These are phyloP conservation scores for Tricholoma flavovirens DNA, from an alignment of 768 basidiomycete species.

Conservation along the genomic window DNA sequence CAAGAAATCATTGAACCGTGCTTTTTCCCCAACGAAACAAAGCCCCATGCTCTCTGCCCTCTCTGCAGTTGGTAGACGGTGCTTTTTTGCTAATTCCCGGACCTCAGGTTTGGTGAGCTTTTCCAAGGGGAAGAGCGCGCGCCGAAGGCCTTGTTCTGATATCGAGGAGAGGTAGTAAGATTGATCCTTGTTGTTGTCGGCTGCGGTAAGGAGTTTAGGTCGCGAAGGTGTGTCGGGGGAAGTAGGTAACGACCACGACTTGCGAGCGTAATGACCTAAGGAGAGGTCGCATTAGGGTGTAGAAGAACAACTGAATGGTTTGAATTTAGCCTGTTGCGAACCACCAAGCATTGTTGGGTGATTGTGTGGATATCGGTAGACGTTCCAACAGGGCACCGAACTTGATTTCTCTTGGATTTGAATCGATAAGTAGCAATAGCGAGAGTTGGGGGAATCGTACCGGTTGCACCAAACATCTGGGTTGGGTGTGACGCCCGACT, in stretches of 20 bases:
- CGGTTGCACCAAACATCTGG: conserved; percentile 92
- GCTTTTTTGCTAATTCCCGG: conserved; percentile 58
- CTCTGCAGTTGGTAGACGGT: conserved; percentile 63
- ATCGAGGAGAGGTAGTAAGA: conserved; percentile 86
- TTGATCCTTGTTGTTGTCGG: conserved; percentile 77
- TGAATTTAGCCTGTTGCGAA: conserved; percentile 67
- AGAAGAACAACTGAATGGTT: not conserved
- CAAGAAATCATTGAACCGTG: conserved; percentile 66
- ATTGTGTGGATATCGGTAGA: conserved; percentile 31
- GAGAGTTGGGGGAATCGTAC: conserved; percentile 31
- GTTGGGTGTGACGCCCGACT: conserved; percentile 78
- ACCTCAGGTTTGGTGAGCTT: conserved; percentile 64
- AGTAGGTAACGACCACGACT: conserved; percentile 38
- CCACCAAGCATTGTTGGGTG: conserved; percentile 48
- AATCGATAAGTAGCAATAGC: not conserved
- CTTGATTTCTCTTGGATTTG: conserved; percentile 68
- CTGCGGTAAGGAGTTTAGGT: conserved; percentile 47
- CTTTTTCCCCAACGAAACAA: conserved; percentile 87
- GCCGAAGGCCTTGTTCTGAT: conserved; percentile 53
- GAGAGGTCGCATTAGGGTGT: not conserved
- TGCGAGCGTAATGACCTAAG: conserved; percentile 82
- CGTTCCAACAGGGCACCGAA: conserved; percentile 78
- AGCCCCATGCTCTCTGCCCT: conserved; percentile 89
- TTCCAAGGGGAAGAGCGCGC: conserved; percentile 79
- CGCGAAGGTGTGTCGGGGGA: conserved; percentile 20